Evolutionary conservation across 345 rosid species (phyloP), one percentile per base, ranked within the genome.

Genomic region (Combretum micranthum): DNA sequence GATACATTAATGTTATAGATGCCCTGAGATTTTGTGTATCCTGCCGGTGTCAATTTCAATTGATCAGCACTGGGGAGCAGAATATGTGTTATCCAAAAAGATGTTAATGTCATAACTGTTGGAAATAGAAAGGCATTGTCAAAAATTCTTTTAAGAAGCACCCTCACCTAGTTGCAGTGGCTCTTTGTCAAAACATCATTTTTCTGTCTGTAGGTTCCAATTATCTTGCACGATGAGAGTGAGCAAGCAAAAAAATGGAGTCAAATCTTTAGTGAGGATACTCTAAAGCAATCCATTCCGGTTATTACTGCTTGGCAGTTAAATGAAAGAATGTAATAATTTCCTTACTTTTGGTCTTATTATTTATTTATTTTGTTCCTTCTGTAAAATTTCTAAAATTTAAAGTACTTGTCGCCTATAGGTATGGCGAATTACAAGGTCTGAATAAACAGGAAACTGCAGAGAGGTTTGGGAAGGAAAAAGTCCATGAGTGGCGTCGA

Each of bases 341-440:
- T 16, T 12, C 19, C 47, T 61, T 63, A 6, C 10, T 45, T 12
- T 44, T 32, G 6, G 7, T 32, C 7, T 17, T 62, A 32, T 56
- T 47, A 39, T 25, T 20, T 18, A 18, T 42, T 17, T 54, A 53
- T 1, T 17, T 21, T 19, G 20, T 45, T 43, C 13, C 22, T 47
- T 43, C 32, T 57, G 18, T 0, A n/a, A 20, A 43, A 52, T 42
- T 16, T 13, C 39, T 7, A 32, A 32, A 11, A 32, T 53, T 10
- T 52, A 0, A 32, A 26, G 12, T 32, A 46, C 22, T 37, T 62
- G 17, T 22, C 57, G 16, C 64, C 49, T 47, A 22, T 67, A 93
- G 96, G 99, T 93, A 94, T 59, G 97, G 99, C 65, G 93, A 94
- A 70, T 66, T 94, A 42, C 97, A 90, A 56, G 99, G 99, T 69